Conservation (phyloP, 352 stramenopile genomes). For the Phytophthora pluvialis region DNA sequence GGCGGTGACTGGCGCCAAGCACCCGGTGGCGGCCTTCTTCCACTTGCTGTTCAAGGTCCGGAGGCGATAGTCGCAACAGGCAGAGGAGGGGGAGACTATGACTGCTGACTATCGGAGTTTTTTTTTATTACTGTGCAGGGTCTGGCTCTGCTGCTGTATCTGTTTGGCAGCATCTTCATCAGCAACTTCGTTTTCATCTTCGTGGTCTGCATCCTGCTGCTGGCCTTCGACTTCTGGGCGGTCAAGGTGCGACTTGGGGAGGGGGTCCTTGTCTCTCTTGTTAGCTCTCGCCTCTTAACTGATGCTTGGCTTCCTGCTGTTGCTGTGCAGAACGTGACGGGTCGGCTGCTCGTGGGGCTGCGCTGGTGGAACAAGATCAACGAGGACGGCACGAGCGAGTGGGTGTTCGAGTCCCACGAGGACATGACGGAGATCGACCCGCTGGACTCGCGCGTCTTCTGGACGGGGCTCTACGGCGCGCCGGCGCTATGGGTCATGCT, state of each 20-base stretch:
- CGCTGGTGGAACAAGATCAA: constrained; percentile 98
- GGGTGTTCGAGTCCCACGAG: constrained; percentile 97
- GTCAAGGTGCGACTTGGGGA: constrained; percentile 83
- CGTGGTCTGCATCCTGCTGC: constrained; percentile 95
- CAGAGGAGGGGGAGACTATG: background rate
- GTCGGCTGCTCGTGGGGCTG: constrained; percentile 92
- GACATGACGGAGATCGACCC: constrained; percentile 90
- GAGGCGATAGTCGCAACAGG: background rate
- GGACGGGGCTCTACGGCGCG: constrained; percentile 95
- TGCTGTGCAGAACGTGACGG: constrained; percentile 79
- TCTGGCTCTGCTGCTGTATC: constrained; percentile 93
- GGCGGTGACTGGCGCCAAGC: constrained; percentile 80
- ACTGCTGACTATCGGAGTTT: constrained; percentile 1
- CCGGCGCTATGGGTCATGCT: constrained; percentile 92
- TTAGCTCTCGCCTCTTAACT: too few species aligned
- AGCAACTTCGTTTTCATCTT: constrained; percentile 97
- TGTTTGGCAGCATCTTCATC: constrained; percentile 92
- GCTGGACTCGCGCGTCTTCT: constrained; percentile 94
- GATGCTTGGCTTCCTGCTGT: background rate
- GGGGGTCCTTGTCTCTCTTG: background rate
- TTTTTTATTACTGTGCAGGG: constrained; percentile 24
- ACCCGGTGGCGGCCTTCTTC: constrained; percentile 96
- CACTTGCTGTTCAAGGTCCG: constrained; percentile 96
- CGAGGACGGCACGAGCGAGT: constrained; percentile 94
- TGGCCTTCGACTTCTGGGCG: constrained; percentile 99